phyloP scores from a whole-genome alignment of 768 basidiomycete genomes.

The Leucosporidium creatinivorum region DNA sequence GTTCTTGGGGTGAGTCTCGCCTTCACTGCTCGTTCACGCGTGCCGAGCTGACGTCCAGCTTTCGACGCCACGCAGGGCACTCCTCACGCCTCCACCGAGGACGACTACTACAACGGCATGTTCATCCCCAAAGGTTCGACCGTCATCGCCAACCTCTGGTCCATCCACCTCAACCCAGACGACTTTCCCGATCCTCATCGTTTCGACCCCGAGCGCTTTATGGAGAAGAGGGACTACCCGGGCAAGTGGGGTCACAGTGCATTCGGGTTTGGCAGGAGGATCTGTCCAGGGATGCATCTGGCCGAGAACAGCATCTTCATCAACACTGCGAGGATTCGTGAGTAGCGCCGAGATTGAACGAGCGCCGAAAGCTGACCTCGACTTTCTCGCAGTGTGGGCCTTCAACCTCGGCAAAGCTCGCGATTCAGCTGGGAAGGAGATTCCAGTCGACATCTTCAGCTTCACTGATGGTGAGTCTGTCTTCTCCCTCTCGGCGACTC shows the following conservation, averaged over 20 bases:
- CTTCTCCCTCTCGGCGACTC: neutral
- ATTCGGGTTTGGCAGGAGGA: slow-evolving; percentile 19
- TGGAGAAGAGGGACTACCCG: slow-evolving; percentile 7
- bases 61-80: neutral
- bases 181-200: slow-evolving; percentile 32
- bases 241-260: slow-evolving; percentile 22
- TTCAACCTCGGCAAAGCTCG: slow-evolving; percentile 24
- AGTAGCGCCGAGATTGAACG: too few species aligned
- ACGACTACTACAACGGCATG: slow-evolving; percentile 21
- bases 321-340: slow-evolving; percentile 28
- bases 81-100: slow-evolving; percentile 7
- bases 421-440: slow-evolving; percentile 17
- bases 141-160: slow-evolving; percentile 19
- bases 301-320: slow-evolving; percentile 30
- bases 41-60: too few species aligned
- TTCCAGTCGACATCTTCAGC: slow-evolving; percentile 28
- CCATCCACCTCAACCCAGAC: slow-evolving; percentile 26
- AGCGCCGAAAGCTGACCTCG: too few species aligned
- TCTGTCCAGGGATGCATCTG: slow-evolving; percentile 19
- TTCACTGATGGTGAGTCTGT: slow-evolving; percentile 22
- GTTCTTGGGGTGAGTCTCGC: slow-evolving; percentile 12
- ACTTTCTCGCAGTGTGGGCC: slow-evolving; percentile 18
- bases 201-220: slow-evolving; percentile 33
- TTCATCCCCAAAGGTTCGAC: slow-evolving; percentile 31
- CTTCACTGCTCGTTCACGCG: neutral